These are phyloP conservation scores for Talaromyces proteolyticus DNA, from an alignment of 495 filamentous ascomycete species.

Conservation along the genomic window DNA sequence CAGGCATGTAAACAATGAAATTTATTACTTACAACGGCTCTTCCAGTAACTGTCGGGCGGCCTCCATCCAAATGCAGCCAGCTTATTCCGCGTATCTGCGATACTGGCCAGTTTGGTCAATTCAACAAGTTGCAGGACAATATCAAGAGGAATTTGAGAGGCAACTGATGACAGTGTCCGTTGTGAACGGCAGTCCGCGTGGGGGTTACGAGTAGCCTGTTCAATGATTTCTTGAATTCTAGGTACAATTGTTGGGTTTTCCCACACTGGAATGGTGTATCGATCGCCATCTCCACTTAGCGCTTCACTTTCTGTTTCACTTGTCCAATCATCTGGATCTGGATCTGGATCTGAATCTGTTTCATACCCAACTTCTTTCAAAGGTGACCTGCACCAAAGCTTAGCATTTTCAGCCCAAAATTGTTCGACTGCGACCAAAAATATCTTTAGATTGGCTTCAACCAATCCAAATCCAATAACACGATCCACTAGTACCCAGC, in stretches of 20 bases:
- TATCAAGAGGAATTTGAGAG: constrained; percentile 3
- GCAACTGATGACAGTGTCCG: constrained; percentile 1
- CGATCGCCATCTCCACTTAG: neutral
- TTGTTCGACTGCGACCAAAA: neutral
- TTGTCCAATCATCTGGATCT: neutral
- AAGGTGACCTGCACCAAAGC: neutral
- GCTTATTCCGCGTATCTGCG: neutral
- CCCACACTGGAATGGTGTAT: neutral
- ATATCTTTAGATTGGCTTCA: constrained; percentile 1
- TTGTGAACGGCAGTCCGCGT: neutral
- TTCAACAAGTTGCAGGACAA: neutral
- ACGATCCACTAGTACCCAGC: constrained; percentile 4
- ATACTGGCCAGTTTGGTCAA: neutral
- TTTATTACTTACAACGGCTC: neutral
- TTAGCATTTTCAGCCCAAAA: constrained; percentile 3
- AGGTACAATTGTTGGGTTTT: constrained; percentile 3
- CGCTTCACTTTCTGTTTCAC: no score
- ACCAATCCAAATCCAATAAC: constrained; percentile 1
- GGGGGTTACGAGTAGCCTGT: neutral
- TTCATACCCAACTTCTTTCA: neutral
- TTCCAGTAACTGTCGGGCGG: neutral
- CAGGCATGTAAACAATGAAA: neutral
- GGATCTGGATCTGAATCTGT: neutral
- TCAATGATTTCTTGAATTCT: constrained; percentile 6
- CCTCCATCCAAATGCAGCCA: neutral